Base-by-base conservation (phyloP, 768 basidiomycete genomes). In the Mycena filopes region DNA sequence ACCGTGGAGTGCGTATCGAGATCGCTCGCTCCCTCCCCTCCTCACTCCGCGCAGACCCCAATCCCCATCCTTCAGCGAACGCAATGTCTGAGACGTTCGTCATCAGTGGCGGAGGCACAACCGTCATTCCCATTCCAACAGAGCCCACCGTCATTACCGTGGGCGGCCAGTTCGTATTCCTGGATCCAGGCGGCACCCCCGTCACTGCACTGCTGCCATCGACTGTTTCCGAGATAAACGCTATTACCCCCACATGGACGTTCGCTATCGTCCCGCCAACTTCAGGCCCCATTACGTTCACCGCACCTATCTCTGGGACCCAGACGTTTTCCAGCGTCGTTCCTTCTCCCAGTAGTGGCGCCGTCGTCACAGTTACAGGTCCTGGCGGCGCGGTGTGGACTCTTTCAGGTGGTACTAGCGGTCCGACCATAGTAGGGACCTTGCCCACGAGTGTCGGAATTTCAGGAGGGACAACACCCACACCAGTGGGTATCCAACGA, bases 41-140 rank as follows among this genome's bases (percentile, higher is more conserved):
- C 33, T 6, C 33, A 33, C 33, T 20, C 20, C 33, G n/a, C 55
- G 46, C 43, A 62, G 60, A 62, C 26, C 60, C 60, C n/a, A 62
- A 62, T 26, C 60, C 60, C 15, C 16, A 25, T 45, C 60, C 60
- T 23, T 21, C 51, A 6, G 21, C 51, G 20, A 51, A 51, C 15
- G 60, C 60, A 13, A 31, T 36, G 38, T 45, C 60, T 3, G 60
- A 62, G 43, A 62, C 60, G 3, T 62, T 62, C 31, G 51, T 55
- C 12, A 12, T 33, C 33, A 33, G 33, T 33, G 33, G 33, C 15
- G 28, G 11, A 7, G 31, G 13, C 20, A 47, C 33, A 15, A 29
- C 28, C 3, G 29, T 58, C 4, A n/a, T 58, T 9, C 33, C 56
- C 15, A 48, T 58, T n/a, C 56, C 56, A 2, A 59, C 58, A 3